A percentile compares a stretch with the other conserved stretches of the same genome.
Conservation (phyloP, 805 yeast species). For the Metschnikowia arizonensis region DNA sequence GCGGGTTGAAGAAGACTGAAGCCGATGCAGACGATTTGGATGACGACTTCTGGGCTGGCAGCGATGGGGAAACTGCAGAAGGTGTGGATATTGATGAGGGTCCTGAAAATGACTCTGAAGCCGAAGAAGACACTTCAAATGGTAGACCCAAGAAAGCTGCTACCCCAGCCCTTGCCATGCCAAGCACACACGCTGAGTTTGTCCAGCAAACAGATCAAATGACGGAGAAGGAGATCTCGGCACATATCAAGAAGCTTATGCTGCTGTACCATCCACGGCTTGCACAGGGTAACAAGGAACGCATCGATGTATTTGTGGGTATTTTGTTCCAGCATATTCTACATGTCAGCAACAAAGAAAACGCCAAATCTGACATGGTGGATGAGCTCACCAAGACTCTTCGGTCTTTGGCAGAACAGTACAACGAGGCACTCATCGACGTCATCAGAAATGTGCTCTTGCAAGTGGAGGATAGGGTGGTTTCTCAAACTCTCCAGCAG, state of each 20-base stretch:
- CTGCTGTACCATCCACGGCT: conserved; percentile 68
- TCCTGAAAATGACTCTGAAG: conserved; percentile 44
- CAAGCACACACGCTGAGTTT: conserved; percentile 29
- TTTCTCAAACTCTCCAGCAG: conserved; percentile 18
- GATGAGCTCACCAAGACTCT: conserved; percentile 45
- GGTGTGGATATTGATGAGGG: conserved; percentile 57
- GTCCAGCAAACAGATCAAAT: conserved; percentile 28
- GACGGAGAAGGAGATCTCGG: conserved; percentile 41
- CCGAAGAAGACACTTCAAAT: conserved; percentile 29
- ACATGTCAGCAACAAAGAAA: conserved; percentile 29
- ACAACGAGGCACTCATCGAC: conserved; percentile 59
- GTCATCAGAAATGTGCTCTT: conserved; percentile 55
- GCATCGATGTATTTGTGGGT: conserved; percentile 57
- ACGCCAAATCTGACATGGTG: conserved; percentile 25
- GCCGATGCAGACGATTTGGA: conserved; percentile 66
- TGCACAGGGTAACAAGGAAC: conserved; percentile 78
- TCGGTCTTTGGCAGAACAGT: conserved; percentile 59
- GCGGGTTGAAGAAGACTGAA: conserved; percentile 49
- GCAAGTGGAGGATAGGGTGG: conserved; percentile 52
- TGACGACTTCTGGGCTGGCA: conserved; percentile 60
- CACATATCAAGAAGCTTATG: conserved; percentile 52
- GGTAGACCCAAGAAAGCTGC: conserved; percentile 11
- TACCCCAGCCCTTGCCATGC: conserved; percentile 25
- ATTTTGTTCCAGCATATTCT: conserved; percentile 62
- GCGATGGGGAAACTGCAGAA: conserved; percentile 55